Evolutionary conservation across 2,329 filamentous ascomycete genomes (phyloP).

Genomic region (Ceratocystis lukuohia): DNA sequence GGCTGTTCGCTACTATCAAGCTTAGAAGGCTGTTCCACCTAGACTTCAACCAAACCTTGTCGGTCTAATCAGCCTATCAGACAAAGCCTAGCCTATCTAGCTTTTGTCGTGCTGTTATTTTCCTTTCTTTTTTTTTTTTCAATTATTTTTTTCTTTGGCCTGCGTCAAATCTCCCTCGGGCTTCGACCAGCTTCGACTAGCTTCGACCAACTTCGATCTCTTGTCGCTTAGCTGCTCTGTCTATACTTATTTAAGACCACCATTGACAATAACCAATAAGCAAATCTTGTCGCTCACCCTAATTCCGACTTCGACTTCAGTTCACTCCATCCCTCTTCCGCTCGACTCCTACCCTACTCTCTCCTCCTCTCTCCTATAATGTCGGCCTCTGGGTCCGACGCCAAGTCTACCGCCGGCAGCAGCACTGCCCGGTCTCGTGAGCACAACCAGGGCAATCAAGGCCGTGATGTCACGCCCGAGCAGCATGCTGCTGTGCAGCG

Average conservation of each 20-base stretch:
- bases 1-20: not conserved
- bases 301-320: not conserved
- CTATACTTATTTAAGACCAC: not conserved
- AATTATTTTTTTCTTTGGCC: not conserved
- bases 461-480: constrained; percentile 69
- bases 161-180: not conserved
- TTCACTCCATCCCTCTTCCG: not conserved
- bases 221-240: not conserved
- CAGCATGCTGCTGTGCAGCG: constrained; percentile 85
- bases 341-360: constrained; percentile 8
- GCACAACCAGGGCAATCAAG: constrained; percentile 64
- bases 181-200: not conserved
- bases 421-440: constrained; percentile 39
- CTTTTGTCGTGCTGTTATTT: not conserved
- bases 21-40: too few species aligned
- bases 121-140: not conserved
- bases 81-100: too few species aligned
- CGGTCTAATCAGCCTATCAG: too few species aligned
- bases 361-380: constrained; percentile 9
- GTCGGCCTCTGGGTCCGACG: constrained; percentile 35
- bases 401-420: constrained; percentile 36
- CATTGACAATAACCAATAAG: not conserved
- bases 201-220: constrained; percentile 10
- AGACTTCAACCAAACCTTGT: too few species aligned
- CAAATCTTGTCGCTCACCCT: not conserved